Base-by-base conservation (phyloP, 768 basidiomycete species). In the Amanita subjunquillea region DNA sequence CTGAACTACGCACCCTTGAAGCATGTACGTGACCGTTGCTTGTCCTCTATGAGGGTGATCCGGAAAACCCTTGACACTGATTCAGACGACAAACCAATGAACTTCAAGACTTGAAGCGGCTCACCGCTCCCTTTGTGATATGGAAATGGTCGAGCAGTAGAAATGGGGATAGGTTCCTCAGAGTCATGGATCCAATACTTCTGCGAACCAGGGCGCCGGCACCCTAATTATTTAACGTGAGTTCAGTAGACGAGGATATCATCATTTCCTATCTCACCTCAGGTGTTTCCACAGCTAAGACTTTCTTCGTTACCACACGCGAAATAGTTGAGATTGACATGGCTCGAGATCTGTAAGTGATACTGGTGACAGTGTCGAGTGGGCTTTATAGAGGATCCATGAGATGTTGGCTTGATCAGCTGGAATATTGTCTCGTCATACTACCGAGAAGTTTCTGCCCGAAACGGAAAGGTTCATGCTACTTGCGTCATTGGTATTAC, bases 21-120 rank as follows among this genome's bases (percentile, higher is more conserved):
- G 72, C 82, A 96, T 85, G 65, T 95, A 95, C 0, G 92, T 93
- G 3, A 89, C 84, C 1, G 86, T 90, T 3, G 84, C 83, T 65
- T 93, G 91, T 3, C 91, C 93, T 15, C 91, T 77, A 65, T 94
- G 93, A 2, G 93, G 91, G 63, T 95, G 93, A 63, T 96, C 94
- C 10, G 91, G 89, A 61, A 95, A 92, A 3, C 89, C 87, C 84
- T 86, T 53, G 3, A 20, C 6, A n/a, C 13, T 29, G 17, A n/a
- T 7, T 34, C 41, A 52, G 37, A 53, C 51, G 29, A 51, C 38
- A 30, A 15, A 43, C 23, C 9, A 36, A 46, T n/a, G 23, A 22
- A 39, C 15, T 47, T 25, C 13, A 23, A 25, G 32, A 10, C 34
- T 30, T 15, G 44, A 50, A 22, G 55, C 2, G 22, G 67, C 82